phyloP scores from a whole-genome alignment of 2,329 filamentous ascomycete species.

The Stromatinia cepivora region DNA sequence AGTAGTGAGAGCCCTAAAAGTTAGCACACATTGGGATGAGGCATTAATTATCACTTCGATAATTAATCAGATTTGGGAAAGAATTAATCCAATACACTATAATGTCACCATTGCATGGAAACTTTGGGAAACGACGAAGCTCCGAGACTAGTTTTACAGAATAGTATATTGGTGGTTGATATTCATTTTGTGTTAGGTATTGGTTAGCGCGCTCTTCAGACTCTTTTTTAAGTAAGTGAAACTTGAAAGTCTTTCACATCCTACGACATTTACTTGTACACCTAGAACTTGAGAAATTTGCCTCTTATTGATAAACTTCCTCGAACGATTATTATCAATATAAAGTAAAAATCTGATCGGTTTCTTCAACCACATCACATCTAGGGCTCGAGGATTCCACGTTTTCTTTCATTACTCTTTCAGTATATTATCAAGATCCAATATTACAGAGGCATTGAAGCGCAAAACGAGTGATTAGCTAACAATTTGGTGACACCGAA shows the following conservation, averaged over 20 bases:
- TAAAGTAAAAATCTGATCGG: no score
- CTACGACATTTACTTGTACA: no score
- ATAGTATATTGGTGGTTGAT: not conserved
- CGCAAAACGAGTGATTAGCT: not conserved
- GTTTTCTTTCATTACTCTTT: no score
- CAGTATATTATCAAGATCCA: not conserved
- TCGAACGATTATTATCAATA: not conserved
- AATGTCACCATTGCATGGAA: not conserved
- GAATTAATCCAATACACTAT: not conserved
- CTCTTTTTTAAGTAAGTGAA: not conserved
- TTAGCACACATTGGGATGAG: not conserved
- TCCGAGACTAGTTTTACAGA: not conserved
- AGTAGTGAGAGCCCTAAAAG: not conserved
- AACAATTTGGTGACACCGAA: not conserved
- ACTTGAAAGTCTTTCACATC: no score
- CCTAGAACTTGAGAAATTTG: no score
- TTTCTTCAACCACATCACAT: not conserved
- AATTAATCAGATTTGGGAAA: not conserved
- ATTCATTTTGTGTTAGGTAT: not conserved
- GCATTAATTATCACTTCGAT: not conserved
- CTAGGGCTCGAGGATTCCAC: not conserved
- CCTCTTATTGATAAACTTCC: not conserved
- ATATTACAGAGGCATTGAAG: no score
- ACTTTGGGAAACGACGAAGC: not conserved
- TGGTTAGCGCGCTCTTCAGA: not conserved